Percentiles rank a stretch among this genome's conserved stretches.
Conservation (phyloP, 306 rosid species). For the Herpetospermum pedunculosum region DNA sequence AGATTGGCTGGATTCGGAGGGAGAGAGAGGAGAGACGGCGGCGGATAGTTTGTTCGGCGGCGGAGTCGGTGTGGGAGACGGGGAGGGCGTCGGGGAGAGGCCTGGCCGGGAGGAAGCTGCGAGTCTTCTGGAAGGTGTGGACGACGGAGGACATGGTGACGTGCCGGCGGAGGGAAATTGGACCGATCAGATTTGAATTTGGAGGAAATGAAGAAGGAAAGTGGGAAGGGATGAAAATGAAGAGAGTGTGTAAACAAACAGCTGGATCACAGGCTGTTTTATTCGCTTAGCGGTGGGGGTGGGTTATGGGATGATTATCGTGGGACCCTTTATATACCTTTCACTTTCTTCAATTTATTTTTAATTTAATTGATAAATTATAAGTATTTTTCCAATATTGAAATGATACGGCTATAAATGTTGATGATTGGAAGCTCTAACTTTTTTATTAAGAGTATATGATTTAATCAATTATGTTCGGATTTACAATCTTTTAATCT, state of each 20-base stretch:
- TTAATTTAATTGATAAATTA: too few species aligned
- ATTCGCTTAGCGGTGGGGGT: conserved; percentile 17
- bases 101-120: conserved; percentile 20
- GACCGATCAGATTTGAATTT: too few species aligned
- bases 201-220: neutral
- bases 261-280: conserved; percentile 55
- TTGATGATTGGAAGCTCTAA: too few species aligned
- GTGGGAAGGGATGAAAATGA: neutral
- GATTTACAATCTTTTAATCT: too few species aligned
- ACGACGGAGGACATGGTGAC: conserved; percentile 30
- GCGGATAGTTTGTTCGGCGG: conserved; percentile 30
- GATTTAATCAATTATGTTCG: too few species aligned
- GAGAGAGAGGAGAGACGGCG: conserved; percentile 66
- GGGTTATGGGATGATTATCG: neutral
- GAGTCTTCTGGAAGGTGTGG: conserved; percentile 25
- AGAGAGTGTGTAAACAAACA: neutral
- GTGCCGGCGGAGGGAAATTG: neutral
- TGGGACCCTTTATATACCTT: conserved; percentile 21
- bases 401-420: too few species aligned
- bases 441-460: too few species aligned
- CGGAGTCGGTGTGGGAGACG: conserved; percentile 31
- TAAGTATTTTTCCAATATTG: too few species aligned
- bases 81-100: conserved; percentile 46
- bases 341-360: neutral
- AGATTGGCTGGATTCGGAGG: conserved; percentile 41